These are phyloP conservation scores for Kwoniella mangroviensis DNA, from an alignment of 768 basidiomycete species.

Conservation along the genomic window DNA sequence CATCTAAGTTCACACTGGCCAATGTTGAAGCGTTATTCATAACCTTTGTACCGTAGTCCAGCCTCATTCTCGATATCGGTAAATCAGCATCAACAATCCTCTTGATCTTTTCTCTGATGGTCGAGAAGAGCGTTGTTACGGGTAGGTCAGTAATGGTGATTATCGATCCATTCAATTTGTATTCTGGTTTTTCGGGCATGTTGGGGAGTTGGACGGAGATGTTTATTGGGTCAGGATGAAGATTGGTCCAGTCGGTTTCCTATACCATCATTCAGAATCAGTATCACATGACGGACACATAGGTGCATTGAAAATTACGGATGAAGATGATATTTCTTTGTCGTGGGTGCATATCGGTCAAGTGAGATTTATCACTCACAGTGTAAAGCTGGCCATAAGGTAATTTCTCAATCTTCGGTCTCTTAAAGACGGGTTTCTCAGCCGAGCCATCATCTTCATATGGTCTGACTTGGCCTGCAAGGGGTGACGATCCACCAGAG, in stretches of 20 bases:
- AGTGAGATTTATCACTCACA: slow-evolving; percentile 53
- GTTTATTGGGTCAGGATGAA: slow-evolving; percentile 90
- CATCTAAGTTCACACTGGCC: slow-evolving; percentile 85
- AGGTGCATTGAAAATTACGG: no score
- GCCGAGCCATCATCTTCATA: slow-evolving; percentile 65
- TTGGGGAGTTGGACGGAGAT: slow-evolving; percentile 81
- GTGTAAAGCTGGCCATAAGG: slow-evolving; percentile 83
- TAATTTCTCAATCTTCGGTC: slow-evolving; percentile 81
- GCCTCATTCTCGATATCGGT: slow-evolving; percentile 75
- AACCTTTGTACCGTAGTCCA: slow-evolving; percentile 81
- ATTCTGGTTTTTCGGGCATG: slow-evolving; percentile 83
- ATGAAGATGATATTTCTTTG: no score
- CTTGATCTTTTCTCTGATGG: slow-evolving; percentile 85
- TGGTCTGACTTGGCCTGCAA: slow-evolving; percentile 68
- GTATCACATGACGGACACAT: not conserved
- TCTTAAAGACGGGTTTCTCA: slow-evolving; percentile 77
- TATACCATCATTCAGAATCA: slow-evolving; percentile 10
- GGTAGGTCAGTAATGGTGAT: slow-evolving; percentile 82
- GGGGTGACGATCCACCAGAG: slow-evolving; percentile 27
- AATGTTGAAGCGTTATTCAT: slow-evolving; percentile 84
- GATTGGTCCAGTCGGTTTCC: slow-evolving; percentile 76
- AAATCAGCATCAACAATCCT: slow-evolving; percentile 77
- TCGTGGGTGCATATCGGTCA: not conserved
- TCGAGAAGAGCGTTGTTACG: slow-evolving; percentile 80
- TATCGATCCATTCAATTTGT: slow-evolving; percentile 82